These are phyloP conservation scores for Centaurea solstitialis DNA, from an alignment of 129 eudicot species.

Conservation along the genomic window DNA sequence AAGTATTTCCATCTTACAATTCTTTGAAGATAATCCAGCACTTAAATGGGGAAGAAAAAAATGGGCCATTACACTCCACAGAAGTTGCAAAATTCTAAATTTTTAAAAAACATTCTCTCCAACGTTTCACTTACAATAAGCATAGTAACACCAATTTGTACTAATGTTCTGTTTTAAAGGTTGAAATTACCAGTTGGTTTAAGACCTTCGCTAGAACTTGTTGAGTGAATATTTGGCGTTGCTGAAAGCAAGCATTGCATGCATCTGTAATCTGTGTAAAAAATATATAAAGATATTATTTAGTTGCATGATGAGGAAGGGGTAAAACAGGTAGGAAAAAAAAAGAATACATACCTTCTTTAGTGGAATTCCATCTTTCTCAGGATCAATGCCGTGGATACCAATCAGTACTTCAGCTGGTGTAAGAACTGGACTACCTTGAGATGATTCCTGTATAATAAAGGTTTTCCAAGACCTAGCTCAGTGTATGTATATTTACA, in stretches of 20 bases:
- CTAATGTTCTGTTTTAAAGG: conserved; percentile 11
- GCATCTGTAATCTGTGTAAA: conserved; percentile 87
- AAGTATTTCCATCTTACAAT: neutral
- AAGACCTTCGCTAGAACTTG: conserved; percentile 95
- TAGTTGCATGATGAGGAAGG: conserved; percentile 22
- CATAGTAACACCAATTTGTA: neutral
- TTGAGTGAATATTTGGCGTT: conserved; percentile 84
- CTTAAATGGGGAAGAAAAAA: neutral
- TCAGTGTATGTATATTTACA: neutral
- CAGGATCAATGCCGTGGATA: conserved; percentile 95
- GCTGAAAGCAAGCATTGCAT: conserved; percentile 95
- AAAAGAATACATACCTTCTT: conserved; percentile 58
- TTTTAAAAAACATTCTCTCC: too few species aligned
- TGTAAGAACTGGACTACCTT: conserved; percentile 71
- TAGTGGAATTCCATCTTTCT: conserved; percentile 84
- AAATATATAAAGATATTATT: neutral
- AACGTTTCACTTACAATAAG: neutral
- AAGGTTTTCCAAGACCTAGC: neutral
- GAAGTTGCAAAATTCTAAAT: too few species aligned
- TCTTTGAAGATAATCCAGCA: neutral
- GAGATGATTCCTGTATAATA: conserved; percentile 60
- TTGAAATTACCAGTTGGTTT: conserved; percentile 79
- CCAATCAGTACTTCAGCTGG: conserved; percentile 94
- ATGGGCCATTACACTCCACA: neutral
- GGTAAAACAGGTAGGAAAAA: neutral